A percentile compares a stretch with the other conserved stretches of the same genome.
Evolutionary conservation across 169 alveolate species (phyloP).

Genomic region (Plasmodium coatneyi): DNA sequence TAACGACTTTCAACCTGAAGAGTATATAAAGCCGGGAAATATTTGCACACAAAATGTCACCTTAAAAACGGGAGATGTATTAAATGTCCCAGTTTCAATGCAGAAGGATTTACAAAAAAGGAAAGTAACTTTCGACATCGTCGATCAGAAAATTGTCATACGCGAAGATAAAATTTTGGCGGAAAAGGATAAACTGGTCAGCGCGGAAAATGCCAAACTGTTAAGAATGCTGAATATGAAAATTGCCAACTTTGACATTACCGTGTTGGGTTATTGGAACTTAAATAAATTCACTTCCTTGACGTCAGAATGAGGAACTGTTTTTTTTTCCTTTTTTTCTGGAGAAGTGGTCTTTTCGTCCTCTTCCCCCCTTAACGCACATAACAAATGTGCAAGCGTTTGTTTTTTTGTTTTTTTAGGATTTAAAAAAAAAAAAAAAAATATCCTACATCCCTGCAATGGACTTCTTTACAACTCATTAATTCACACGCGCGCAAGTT

Average conservation of each 20-base stretch:
- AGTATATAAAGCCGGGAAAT: conserved; percentile 67
- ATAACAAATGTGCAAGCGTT: background rate
- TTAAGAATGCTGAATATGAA: conserved; percentile 76
- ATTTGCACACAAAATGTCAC: conserved; percentile 32
- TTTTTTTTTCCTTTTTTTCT: background rate
- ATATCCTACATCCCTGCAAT: no score
- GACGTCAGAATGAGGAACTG: background rate
- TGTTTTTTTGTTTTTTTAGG: conserved; percentile 1
- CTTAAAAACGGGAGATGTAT: conserved; percentile 51
- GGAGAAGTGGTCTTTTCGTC: background rate
- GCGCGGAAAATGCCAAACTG: conserved; percentile 47
- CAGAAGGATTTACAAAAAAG: conserved; percentile 75
- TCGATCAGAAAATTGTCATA: conserved; percentile 74
- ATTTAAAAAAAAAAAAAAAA: background rate
- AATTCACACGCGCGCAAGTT: background rate
- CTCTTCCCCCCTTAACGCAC: background rate
- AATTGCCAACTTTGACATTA: conserved; percentile 63
- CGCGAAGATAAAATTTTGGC: conserved; percentile 63
- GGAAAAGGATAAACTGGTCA: conserved; percentile 61
- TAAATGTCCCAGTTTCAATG: conserved; percentile 74
- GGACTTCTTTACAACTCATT: background rate
- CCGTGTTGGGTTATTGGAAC: conserved; percentile 73
- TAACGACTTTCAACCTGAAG: conserved; percentile 73
- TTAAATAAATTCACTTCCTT: conserved; percentile 26
- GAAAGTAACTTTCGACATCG: conserved; percentile 65